phyloP scores from a whole-genome alignment of 2,329 filamentous ascomycete genomes.

The Cordyceps farinosa region DNA sequence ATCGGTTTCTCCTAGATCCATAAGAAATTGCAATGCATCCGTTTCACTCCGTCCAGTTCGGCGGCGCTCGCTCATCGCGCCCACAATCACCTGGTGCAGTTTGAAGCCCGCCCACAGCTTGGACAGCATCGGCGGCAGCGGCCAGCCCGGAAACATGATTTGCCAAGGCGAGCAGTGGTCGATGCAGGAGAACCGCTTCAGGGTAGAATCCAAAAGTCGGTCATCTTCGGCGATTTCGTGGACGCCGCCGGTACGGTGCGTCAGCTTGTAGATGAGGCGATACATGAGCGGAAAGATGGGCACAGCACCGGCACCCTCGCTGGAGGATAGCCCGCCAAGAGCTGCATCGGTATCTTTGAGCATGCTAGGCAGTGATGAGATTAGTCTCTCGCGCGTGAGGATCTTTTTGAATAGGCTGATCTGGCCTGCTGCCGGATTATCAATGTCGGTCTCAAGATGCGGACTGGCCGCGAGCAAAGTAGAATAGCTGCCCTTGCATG shows the following conservation, averaged over 20 bases:
- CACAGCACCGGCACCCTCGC: slow-evolving; percentile 21
- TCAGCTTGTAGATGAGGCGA: slow-evolving; percentile 52
- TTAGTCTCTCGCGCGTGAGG: slow-evolving; percentile 37
- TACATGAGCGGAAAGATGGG: slow-evolving; percentile 55
- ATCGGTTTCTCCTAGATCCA: slow-evolving; percentile 48
- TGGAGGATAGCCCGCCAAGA: slow-evolving; percentile 1
- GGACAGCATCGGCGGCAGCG: slow-evolving; percentile 40
- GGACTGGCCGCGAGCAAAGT: slow-evolving; percentile 31
- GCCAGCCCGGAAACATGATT: slow-evolving; percentile 52
- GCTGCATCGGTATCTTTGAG: slow-evolving; percentile 36
- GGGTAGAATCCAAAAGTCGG: slow-evolving; percentile 37
- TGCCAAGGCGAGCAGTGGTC: slow-evolving; percentile 41
- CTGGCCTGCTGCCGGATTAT: slow-evolving; percentile 27
- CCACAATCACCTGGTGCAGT: slow-evolving; percentile 47
- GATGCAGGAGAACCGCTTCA: slow-evolving; percentile 45
- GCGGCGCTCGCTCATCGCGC: slow-evolving; percentile 44
- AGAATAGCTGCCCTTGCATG: slow-evolving; percentile 24
- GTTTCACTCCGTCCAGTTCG: slow-evolving; percentile 39
- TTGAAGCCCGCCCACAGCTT: slow-evolving; percentile 43
- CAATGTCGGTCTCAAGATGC: slow-evolving; percentile 21
- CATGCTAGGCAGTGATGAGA: slow-evolving; percentile 38
- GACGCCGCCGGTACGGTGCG: slow-evolving; percentile 52
- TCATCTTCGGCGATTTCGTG: slow-evolving; percentile 50
- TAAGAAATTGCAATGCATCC: slow-evolving; percentile 51
- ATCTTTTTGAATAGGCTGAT: slow-evolving; percentile 30